Evolutionary conservation across 2,329 filamentous ascomycete species (phyloP), one percentile per base, ranked within the genome.

Genomic region (Thelonectria rubi): DNA sequence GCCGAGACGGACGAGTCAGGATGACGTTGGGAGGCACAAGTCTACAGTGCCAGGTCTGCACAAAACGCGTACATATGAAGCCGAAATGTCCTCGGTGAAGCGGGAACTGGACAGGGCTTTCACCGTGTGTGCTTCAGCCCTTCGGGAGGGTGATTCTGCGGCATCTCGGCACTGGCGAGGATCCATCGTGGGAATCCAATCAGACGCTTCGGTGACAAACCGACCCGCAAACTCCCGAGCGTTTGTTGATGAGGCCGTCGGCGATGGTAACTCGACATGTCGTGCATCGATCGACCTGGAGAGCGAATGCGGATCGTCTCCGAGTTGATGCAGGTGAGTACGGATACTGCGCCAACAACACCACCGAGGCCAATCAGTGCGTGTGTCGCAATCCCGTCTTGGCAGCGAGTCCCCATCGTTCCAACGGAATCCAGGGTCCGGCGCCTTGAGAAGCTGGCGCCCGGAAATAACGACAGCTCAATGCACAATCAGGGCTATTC

Each of bases 141-240:
- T 3, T 34, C 32, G 32, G 32, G 32, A 34, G 11, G 14, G 11
- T 34, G 32, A 34, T 34, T 34, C 32, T 34, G 32, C 53, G 53
- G 53, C 53, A 46, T 30, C 34, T 46, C 51, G 51, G 51, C 51
- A 55, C 51, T 39, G 24, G 24, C 24, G 4, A 24, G 52, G 40
- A n/a, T 39, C 52, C 42, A 39, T 43, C 52, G 20, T 42, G n/a
- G 20, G 24, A 55, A 55, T 48, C 53, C 53, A 55, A 55, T 55
- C 53, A 55, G 3, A 30, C 53, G 32, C 14, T 34, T 8, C 45
- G 32, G 42, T 47, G 18, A 46, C 26, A 15, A 47, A 12, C 32
- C 26, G 37, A 49, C 34, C 53, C 53, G 53, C 53, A 43, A 49
- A 39, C 34, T 56, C 34, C 53, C 53, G 53, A 56, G 3, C n/a